Base-by-base conservation (phyloP, 2,329 filamentous ascomycete species). In the Neoarthrinium moseri region DNA sequence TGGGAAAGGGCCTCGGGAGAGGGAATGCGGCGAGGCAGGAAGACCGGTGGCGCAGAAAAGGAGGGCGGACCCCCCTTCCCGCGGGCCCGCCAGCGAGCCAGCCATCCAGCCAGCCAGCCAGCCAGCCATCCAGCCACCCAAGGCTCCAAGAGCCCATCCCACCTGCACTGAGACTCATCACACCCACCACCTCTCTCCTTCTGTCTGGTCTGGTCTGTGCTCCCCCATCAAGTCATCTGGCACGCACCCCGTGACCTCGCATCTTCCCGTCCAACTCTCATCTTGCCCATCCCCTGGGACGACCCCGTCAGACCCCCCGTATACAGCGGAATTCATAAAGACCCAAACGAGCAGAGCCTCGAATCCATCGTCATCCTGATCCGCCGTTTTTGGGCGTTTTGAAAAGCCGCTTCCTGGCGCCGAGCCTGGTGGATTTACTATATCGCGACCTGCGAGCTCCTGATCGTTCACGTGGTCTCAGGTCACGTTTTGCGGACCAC, bases 211-310 rank as follows among this genome's bases (percentile, higher is more conserved):
- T 44, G 41, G 41, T 44, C 41, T 44, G 41, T 44, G 41, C 41
- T 44, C 30, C 32, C 22, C 22, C 15, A 21, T 22, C 30, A 36
- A 44, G 41, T 44, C 41, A 44, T 44, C 41, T 44, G 41, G 20
- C 41, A 44, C 35, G 35, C 41, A 44, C 41, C 41, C 41, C 41
- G 41, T 44, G 41, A 44, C 41, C 41, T 44, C 41, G 41, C 41
- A 36, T 30, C 32, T 34, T 44, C 41, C 39, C 41, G 27, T 44
- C 32, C 41, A 32, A 35, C 32, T 36, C 32, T 30, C 41, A 35
- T 22, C 20, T 36, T 23, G 17, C 21, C 41, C 41, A 30, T 32
- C 24, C 36, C 32, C 24, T 36, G 17, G 24, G 23, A 15, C 30
- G 24, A 36, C 15, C 22, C 32, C 32, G 15, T 17, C 32, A 35